Evolutionary conservation across 306 rosid genomes (phyloP).

Genomic region (Prinsepia uniflora): DNA sequence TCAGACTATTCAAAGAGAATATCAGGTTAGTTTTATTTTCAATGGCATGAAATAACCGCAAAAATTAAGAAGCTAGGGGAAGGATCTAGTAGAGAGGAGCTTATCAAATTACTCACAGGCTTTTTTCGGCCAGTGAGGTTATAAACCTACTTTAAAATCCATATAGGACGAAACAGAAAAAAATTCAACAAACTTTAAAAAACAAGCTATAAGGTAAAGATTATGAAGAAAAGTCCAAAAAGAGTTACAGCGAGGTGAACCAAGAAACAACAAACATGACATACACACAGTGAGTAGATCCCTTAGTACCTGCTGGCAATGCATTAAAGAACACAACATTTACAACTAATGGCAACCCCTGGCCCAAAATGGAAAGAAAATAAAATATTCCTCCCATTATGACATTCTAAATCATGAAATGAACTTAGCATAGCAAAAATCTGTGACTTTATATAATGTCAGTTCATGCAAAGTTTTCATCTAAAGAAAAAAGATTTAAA

Average conservation of each 20-base stretch:
- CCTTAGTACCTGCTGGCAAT: neutral
- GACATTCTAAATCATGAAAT: constrained; percentile 5
- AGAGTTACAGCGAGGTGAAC: neutral
- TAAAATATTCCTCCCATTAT: neutral
- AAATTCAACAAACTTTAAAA: too few relatives aligned
- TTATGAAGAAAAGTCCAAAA: neutral
- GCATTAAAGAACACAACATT: neutral
- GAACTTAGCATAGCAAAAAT: neutral
- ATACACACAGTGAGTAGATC: neutral
- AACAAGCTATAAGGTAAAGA: neutral
- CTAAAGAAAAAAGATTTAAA: constrained; percentile 1
- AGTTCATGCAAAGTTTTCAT: constrained; percentile 18
- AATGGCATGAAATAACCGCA: neutral
- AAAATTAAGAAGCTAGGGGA: neutral
- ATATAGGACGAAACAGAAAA: neutral
- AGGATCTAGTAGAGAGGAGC: neutral
- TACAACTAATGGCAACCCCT: neutral
- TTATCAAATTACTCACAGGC: neutral
- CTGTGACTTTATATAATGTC: constrained; percentile 2
- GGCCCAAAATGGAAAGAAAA: neutral
- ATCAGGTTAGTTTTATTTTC: neutral
- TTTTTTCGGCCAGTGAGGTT: neutral
- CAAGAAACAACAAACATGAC: neutral
- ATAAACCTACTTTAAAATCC: neutral
- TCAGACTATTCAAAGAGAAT: neutral